Percentiles rank a stretch among this genome's conserved stretches.
Evolutionary conservation across 495 filamentous ascomycete species (phyloP).

Genomic region (Rhypophila decipiens): DNA sequence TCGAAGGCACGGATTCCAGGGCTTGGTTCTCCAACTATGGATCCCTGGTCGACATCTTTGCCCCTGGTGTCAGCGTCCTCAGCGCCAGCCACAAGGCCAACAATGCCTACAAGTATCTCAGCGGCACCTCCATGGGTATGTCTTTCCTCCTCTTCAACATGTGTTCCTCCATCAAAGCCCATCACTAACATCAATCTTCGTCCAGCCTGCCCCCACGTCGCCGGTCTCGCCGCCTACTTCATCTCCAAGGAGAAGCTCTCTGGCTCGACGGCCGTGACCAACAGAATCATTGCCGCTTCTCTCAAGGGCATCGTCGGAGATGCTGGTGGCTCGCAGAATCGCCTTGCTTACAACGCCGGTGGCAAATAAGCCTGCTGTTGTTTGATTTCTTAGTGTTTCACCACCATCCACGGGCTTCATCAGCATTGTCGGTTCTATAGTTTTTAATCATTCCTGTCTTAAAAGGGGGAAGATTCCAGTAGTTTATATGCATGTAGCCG

Average conservation of each 20-base stretch:
- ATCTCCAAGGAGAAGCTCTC: constrained; percentile 12
- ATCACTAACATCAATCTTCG: background rate
- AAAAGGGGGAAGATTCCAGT: too few species aligned
- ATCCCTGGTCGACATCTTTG: constrained; percentile 52
- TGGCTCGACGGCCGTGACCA: constrained; percentile 5
- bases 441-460: too few species aligned
- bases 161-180: too few species aligned
- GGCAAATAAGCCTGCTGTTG: background rate
- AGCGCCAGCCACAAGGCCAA: constrained; percentile 19
- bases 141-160: background rate
- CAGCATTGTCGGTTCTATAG: too few species aligned
- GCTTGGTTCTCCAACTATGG: constrained; percentile 58
- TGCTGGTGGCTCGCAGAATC: constrained; percentile 2
- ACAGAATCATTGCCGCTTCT: constrained; percentile 3
- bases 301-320: background rate
- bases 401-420: too few species aligned
- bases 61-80: constrained; percentile 45
- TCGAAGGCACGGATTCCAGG: constrained; percentile 35
- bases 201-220: constrained; percentile 45
- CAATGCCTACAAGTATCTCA: constrained; percentile 32
- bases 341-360: constrained; percentile 11
- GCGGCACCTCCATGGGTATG: constrained; percentile 40
- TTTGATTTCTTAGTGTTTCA: background rate
- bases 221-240: constrained; percentile 46
- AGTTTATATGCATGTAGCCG: too few species aligned